Percentiles rank a stretch among this genome's conserved stretches.
These are phyloP conservation scores for Aspergillus sp. DNA, from an alignment of 2,329 filamentous ascomycete genomes.

Conservation along the genomic window DNA sequence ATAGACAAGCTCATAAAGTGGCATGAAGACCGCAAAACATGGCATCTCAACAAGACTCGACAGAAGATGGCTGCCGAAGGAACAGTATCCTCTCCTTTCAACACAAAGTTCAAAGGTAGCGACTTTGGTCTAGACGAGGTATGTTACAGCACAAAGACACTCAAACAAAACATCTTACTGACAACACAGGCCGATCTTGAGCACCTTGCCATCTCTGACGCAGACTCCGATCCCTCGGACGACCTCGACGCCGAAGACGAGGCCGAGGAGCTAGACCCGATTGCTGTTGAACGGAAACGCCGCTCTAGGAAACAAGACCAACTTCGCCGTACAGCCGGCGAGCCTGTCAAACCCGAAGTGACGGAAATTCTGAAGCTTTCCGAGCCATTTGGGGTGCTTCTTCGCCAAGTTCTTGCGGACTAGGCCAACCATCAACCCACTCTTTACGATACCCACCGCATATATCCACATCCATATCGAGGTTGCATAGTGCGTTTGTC, in stretches of 20 bases:
- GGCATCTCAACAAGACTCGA: conserved; percentile 95
- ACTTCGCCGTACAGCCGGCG: conserved; percentile 77
- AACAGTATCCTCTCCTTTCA: conserved; percentile 56
- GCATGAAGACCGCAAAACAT: conserved; percentile 95
- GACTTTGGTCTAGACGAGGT: conserved; percentile 91
- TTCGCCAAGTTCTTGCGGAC: conserved; percentile 78
- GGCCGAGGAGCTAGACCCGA: conserved; percentile 72
- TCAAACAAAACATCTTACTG: conserved; percentile 11
- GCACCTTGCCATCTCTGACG: conserved; percentile 81
- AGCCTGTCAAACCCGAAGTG: conserved; percentile 81
- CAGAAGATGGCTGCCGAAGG: conserved; percentile 98
- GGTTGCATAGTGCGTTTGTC: conserved; percentile 5
- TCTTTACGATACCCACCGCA: conserved; percentile 24
- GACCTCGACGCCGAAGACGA: conserved; percentile 72
- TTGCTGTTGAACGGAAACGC: conserved; percentile 80
- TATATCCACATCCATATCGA: conserved; percentile 13
- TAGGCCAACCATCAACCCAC: conserved; percentile 43
- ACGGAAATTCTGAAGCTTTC: conserved; percentile 78
- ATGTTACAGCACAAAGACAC: conserved; percentile 27
- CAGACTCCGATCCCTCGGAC: conserved; percentile 65
- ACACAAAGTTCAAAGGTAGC: conserved; percentile 68
- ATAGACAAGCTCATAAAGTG: conserved; percentile 86
- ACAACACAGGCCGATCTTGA: conserved; percentile 69
- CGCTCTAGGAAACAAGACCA: conserved; percentile 78
- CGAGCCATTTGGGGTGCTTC: conserved; percentile 79